Evolutionary conservation across 192 early-diverging fungal genomes (phyloP).

Genomic region (Spizellomyces sp.): DNA sequence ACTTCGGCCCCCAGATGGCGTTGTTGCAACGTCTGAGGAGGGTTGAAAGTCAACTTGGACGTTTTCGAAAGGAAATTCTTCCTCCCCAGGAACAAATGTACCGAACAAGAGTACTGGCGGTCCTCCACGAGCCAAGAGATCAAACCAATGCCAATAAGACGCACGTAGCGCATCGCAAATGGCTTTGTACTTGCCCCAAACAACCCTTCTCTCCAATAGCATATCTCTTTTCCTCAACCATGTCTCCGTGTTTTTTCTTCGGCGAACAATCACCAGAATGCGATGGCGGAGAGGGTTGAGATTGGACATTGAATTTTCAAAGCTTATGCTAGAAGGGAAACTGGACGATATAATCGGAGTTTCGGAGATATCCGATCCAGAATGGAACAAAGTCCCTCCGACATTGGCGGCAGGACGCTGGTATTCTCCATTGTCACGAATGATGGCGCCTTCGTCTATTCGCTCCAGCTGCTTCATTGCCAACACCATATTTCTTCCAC

Average conservation of each 20-base stretch:
- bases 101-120: neutral
- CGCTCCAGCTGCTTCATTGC: slow-evolving; percentile 22
- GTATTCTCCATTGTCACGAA: slow-evolving; percentile 10
- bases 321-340: neutral
- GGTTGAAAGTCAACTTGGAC: neutral
- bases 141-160: neutral
- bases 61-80: neutral
- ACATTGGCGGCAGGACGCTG: neutral
- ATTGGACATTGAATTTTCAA: neutral
- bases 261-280: neutral
- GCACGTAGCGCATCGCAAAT: neutral
- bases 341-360: neutral
- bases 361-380: neutral
- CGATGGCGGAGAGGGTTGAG: slow-evolving; percentile 23
- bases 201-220: neutral
- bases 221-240: neutral
- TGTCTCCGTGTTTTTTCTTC: neutral
- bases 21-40: neutral
- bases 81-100: neutral
- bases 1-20: neutral
- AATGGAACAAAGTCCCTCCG: neutral
- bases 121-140: neutral
- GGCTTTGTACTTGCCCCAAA: neutral
- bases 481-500: slow-evolving; percentile 1
- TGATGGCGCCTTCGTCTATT: slow-evolving; percentile 20